Evolutionary conservation across 2,329 filamentous ascomycete genomes (phyloP), one percentile per base, ranked within the genome.

Genomic region (Stachybotrys echinatus): DNA sequence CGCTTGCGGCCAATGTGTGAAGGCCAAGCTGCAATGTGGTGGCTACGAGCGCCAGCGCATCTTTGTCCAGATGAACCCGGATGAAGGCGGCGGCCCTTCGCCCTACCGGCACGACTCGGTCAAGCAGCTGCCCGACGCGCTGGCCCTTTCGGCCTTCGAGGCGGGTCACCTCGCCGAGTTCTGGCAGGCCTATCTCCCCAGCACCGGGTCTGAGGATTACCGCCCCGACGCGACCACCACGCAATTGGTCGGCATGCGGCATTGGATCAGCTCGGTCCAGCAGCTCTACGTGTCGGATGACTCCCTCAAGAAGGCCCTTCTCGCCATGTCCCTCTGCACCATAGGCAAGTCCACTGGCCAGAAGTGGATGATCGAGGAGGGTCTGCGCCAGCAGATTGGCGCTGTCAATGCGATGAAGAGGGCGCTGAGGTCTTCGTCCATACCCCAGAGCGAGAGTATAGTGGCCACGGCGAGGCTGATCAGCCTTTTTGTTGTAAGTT

Each of bases 51-150:
- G 63, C 21, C 55, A 61, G 5, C 61, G 61, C 43, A 62, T 62
- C 42, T 65, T 65, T 42, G 54, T 65, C 10, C 53, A 58, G 42
- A 59, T 63, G 47, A 55, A 50, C n/a, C 52, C 55, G 20, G 59
- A 65, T 47, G 27, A 34, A 8, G 27, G 10, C 27, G 27, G 53
- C 50, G 14, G 47, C 48, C 37, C 19, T 55, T 39, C 56, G 51
- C 27, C 43, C 43, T 14, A 40, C 6, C 38, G 38, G 17, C 10
- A n/a, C 38, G 17, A 40, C 8, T 10, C 38, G 8, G 12, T n/a
- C 19, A 40, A 18, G 17, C 12, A 14, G 10, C n/a, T 40, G 38
- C 38, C 17, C 38, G 19, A 40, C n/a, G 17, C 17, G 8, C n/a
- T 40, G 17, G 17, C 38, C n/a, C 38, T n/a, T 18, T 40, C 38